These are phyloP conservation scores for Trichoderma sp. DNA, from an alignment of 2,329 filamentous ascomycete species.

Conservation along the genomic window DNA sequence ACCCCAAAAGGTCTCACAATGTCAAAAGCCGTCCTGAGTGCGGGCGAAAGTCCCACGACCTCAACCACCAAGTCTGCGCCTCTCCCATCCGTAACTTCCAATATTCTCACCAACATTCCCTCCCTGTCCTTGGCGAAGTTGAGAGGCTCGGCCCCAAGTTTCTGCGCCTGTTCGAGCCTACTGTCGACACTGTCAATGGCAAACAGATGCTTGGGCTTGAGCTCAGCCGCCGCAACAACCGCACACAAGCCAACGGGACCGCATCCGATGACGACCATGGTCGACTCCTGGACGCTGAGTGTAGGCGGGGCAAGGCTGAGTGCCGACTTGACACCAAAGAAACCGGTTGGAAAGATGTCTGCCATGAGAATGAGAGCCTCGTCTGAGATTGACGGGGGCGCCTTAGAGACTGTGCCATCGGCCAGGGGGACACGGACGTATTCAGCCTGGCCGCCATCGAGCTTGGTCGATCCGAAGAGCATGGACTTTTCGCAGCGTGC, in stretches of 20 bases:
- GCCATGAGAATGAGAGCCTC: slow-evolving; percentile 83
- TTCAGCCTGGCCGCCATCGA: slow-evolving; percentile 82
- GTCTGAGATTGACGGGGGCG: slow-evolving; percentile 68
- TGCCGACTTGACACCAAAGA: slow-evolving; percentile 78
- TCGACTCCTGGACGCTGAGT: slow-evolving; percentile 52
- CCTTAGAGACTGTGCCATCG: slow-evolving; percentile 77
- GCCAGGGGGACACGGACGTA: slow-evolving; percentile 80
- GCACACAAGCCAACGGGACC: slow-evolving; percentile 86
- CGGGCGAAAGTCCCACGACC: slow-evolving; percentile 70
- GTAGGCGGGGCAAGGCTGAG: slow-evolving; percentile 61
- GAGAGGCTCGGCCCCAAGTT: slow-evolving; percentile 78
- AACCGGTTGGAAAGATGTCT: slow-evolving; percentile 88
- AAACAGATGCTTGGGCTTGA: slow-evolving; percentile 73
- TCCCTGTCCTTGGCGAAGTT: slow-evolving; percentile 72
- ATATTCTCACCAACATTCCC: slow-evolving; percentile 67
- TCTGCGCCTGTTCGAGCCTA: slow-evolving; percentile 71
- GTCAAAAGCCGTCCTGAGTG: slow-evolving; percentile 70
- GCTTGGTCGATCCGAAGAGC: slow-evolving; percentile 68
- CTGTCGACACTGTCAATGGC: slow-evolving; percentile 78
- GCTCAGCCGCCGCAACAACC: slow-evolving; percentile 73
- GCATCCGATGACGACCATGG: slow-evolving; percentile 80
- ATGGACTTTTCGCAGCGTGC: slow-evolving; percentile 72
- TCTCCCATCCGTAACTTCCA: slow-evolving; percentile 73
- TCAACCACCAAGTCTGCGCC: slow-evolving; percentile 86
- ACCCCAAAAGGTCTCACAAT: slow-evolving; percentile 71